Evolutionary conservation across 306 rosid genomes (phyloP).

Genomic region (Rosa chinensis): DNA sequence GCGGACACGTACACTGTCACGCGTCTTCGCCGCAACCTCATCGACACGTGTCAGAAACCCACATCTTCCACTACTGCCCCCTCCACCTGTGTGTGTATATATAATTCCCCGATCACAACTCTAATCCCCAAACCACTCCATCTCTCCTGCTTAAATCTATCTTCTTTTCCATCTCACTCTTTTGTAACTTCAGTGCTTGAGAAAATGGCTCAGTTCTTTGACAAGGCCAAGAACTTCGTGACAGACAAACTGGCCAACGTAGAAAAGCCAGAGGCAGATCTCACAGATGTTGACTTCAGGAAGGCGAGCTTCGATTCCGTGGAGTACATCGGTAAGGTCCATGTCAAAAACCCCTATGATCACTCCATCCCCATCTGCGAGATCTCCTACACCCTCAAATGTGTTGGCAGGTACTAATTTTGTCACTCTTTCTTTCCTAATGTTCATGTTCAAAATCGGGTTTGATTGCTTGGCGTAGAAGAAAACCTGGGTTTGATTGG

Average conservation of each 20-base stretch:
- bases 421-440: background rate
- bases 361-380: constrained; percentile 61
- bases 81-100: background rate
- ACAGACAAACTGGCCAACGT: constrained; percentile 46
- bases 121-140: no score
- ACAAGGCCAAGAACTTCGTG: constrained; percentile 56
- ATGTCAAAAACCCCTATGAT: constrained; percentile 62
- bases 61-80: background rate
- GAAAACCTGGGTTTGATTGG: background rate
- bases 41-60: background rate
- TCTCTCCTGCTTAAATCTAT: background rate
- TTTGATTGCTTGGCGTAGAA: background rate
- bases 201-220: constrained; percentile 54
- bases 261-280: constrained; percentile 70
- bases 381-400: constrained; percentile 68
- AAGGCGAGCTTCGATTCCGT: constrained; percentile 36
- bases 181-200: background rate
- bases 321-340: constrained; percentile 61
- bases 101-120: background rate
- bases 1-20: background rate
- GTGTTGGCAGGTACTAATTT: constrained; percentile 43
- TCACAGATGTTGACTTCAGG: constrained; percentile 64
- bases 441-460: background rate
- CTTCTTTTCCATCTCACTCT: background rate
- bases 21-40: background rate